These are phyloP conservation scores for Phytophthora vignae DNA, from an alignment of 352 stramenopile genomes.

Conservation along the genomic window DNA sequence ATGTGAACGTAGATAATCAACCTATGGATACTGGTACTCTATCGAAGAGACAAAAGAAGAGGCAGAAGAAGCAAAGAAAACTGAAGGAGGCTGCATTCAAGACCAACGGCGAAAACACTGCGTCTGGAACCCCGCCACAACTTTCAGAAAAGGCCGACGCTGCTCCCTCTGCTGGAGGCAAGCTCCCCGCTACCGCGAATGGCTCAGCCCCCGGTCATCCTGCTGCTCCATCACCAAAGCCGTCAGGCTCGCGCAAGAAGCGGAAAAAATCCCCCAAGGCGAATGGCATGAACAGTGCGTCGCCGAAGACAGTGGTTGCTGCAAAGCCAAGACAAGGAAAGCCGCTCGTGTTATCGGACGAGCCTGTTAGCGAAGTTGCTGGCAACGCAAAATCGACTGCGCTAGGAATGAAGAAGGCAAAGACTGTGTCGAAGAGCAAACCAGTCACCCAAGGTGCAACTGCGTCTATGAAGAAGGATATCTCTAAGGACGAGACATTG, in stretches of 20 bases:
- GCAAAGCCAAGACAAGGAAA: conserved; percentile 18
- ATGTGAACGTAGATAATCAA: not conserved
- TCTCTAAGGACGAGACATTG: not conserved
- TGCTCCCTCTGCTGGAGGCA: not conserved
- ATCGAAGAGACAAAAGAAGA: conserved; percentile 13
- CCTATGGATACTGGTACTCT: not conserved
- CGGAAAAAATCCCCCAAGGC: conserved; percentile 17
- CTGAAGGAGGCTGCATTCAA: not conserved
- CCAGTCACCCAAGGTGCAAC: conserved; percentile 1
- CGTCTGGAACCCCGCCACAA: not conserved
- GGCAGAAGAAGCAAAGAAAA: conserved; percentile 12
- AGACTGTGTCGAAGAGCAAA: conserved; percentile 1
- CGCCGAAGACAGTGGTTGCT: conserved; percentile 2
- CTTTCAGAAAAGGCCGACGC: not conserved
- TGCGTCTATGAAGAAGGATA: conserved; percentile 1
- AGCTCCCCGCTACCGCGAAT: not conserved
- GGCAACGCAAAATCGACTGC: not conserved
- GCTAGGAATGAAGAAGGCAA: conserved; percentile 1
- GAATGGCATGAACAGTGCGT: conserved; percentile 9
- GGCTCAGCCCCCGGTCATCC: not conserved
- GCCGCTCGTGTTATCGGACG: conserved; percentile 11
- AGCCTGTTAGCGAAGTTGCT: not conserved
- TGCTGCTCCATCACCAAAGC: conserved; percentile 12
- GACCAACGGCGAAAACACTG: not conserved
- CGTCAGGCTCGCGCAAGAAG: conserved; percentile 13